Conservation (phyloP, 257 asterid genomes). For the Nicotiana paniculata region DNA sequence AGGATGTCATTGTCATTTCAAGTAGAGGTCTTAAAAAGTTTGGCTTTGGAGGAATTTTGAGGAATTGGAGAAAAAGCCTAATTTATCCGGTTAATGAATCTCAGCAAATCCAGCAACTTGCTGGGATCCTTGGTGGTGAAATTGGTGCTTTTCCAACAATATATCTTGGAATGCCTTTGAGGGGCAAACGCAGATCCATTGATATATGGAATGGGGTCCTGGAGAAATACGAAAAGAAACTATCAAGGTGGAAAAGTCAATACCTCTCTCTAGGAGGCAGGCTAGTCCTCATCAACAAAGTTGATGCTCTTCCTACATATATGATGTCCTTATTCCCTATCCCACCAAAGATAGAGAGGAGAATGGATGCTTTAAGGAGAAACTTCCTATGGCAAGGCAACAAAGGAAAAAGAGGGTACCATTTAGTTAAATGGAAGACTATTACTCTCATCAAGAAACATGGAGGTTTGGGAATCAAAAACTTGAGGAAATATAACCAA, state of each 20-base stretch:
- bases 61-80: not conserved
- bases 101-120: not conserved
- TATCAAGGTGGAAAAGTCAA: not conserved
- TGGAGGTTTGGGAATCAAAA: too few species aligned
- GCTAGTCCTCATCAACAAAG: not conserved
- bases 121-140: not conserved
- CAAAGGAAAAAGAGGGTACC: too few species aligned
- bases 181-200: not conserved
- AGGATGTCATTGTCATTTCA: too few species aligned
- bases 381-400: too few species aligned
- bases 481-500: too few species aligned
- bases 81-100: not conserved
- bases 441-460: too few species aligned
- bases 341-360: too few species aligned
- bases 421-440: too few species aligned
- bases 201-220: not conserved
- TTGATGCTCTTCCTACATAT: not conserved
- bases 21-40: too few species aligned
- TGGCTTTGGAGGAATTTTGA: too few species aligned
- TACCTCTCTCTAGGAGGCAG: not conserved
- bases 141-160: not conserved
- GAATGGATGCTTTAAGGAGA: too few species aligned
- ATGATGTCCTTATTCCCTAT: too few species aligned
- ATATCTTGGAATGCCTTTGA: not conserved
- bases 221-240: not conserved